Evolutionary conservation across 192 early-diverging fungal genomes (phyloP).

Genomic region (Pilaira anomala): DNA sequence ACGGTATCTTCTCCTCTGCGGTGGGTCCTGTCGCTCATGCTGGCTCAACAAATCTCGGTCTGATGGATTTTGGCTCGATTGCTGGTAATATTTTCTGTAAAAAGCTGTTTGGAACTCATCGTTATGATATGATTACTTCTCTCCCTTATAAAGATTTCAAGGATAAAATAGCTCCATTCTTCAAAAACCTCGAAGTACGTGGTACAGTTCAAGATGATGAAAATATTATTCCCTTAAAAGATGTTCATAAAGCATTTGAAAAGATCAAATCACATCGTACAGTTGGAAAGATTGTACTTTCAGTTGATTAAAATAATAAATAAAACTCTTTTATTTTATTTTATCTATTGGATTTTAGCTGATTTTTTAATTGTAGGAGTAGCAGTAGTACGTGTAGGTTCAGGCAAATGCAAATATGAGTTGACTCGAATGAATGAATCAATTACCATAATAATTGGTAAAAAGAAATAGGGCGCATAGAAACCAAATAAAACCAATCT

Average conservation of each 20-base stretch:
- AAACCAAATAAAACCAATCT: slow-evolving; percentile 42
- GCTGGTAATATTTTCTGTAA: neutral
- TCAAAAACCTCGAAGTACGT: neutral
- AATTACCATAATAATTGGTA: slow-evolving; percentile 58
- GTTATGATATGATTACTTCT: neutral
- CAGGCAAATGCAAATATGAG: neutral
- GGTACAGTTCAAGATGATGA: slow-evolving; percentile 8
- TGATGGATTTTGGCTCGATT: neutral
- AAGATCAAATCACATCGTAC: slow-evolving; percentile 19
- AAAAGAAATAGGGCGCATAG: slow-evolving; percentile 67
- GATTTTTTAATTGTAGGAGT: no score
- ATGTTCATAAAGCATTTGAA: slow-evolving; percentile 28
- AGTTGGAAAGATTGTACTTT: slow-evolving; percentile 33
- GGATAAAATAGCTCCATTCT: neutral
- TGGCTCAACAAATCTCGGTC: neutral
- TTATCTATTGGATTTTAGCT: no score
- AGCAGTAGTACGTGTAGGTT: no score
- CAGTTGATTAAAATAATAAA: neutral
- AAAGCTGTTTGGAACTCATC: neutral
- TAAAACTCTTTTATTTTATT: no score
- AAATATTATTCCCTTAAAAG: slow-evolving; percentile 21
- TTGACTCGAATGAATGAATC: slow-evolving; percentile 31
- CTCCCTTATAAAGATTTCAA: neutral
- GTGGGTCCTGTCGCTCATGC: neutral
- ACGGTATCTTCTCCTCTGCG: slow-evolving; percentile 1